A percentile compares a stretch with the other conserved stretches of the same genome.
Conservation (phyloP, 2,329 filamentous ascomycete species). For the Verticillium nonalfalfae region DNA sequence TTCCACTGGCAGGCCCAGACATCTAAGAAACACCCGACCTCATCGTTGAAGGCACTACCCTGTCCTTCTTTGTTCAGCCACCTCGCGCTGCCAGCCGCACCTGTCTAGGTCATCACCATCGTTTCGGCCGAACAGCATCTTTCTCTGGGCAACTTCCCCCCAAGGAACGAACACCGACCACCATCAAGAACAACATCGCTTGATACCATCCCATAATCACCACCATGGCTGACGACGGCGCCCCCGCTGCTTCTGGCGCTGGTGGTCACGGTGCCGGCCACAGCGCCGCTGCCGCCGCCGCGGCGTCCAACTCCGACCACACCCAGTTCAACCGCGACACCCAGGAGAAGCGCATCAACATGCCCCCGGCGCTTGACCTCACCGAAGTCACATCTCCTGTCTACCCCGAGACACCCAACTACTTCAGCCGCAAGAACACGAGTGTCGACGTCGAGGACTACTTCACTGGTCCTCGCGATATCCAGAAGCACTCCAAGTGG, state of each 20-base stretch:
- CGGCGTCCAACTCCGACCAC: neutral
- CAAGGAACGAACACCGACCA: neutral
- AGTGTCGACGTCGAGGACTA: constrained; percentile 52
- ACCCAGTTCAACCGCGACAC: neutral
- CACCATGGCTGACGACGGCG: neutral
- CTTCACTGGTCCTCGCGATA: constrained; percentile 61
- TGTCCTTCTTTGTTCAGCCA: neutral
- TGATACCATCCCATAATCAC: neutral
- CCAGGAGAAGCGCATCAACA: neutral
- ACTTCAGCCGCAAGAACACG: constrained; percentile 23
- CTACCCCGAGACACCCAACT: constrained; percentile 19
- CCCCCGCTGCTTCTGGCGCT: neutral
- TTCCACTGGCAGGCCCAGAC: neutral
- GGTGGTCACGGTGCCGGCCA: neutral
- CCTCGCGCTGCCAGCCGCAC: neutral
- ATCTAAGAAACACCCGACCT: neutral
- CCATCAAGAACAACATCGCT: neutral
- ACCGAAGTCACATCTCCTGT: constrained; percentile 22
- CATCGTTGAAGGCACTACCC: neutral
- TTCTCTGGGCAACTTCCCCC: neutral
- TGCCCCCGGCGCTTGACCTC: constrained; percentile 5
- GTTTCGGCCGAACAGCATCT: neutral
- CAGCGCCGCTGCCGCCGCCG: neutral
- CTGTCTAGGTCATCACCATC: neutral
- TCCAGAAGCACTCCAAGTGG: constrained; percentile 69